Percentiles rank a stretch among this genome's conserved stretches.
Conservation (phyloP, 257 asterid species). For the Linaria vulgaris region DNA sequence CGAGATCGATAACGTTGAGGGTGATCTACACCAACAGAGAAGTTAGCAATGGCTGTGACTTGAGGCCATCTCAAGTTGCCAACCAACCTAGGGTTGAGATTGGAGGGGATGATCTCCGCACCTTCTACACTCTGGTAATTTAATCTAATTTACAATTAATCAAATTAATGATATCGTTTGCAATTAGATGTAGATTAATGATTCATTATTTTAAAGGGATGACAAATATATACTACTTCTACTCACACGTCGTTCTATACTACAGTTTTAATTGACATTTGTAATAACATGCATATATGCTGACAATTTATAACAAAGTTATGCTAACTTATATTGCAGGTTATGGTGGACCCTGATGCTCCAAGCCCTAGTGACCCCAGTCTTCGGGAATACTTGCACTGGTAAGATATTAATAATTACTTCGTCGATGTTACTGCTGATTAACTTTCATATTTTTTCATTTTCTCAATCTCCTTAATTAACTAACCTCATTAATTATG, state of each 20-base stretch:
- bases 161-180: no score
- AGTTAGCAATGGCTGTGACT: constrained; percentile 60
- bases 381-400: constrained; percentile 71
- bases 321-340: constrained; percentile 27
- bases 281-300: no score
- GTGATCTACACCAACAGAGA: constrained; percentile 41
- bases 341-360: constrained; percentile 78
- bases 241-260: no score
- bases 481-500: background rate
- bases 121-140: constrained; percentile 61
- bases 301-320: no score
- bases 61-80: constrained; percentile 60
- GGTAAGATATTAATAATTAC: constrained; percentile 48
- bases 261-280: no score
- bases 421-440: background rate
- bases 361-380: constrained; percentile 73
- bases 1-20: constrained; percentile 42
- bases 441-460: background rate
- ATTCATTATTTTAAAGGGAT: no score
- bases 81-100: constrained; percentile 70
- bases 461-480: background rate
- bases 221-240: no score
- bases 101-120: constrained; percentile 69
- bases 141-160: background rate
- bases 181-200: no score